These are phyloP conservation scores for Pseudocercospora musae DNA, from an alignment of 2,329 filamentous ascomycete genomes.

Conservation along the genomic window DNA sequence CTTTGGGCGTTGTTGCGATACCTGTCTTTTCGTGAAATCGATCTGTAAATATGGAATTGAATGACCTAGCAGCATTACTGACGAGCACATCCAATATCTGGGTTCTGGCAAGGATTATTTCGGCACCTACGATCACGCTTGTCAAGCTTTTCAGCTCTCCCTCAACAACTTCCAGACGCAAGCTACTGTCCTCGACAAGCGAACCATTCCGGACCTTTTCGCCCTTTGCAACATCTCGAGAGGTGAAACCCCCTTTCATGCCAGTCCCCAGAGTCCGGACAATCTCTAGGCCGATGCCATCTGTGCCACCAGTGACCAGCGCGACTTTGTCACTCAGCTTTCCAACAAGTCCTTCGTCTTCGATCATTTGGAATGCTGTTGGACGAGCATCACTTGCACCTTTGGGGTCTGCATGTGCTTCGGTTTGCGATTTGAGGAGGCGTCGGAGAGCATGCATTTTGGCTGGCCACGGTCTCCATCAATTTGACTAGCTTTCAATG, in stretches of 20 bases:
- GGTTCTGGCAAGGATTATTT: slow-evolving; percentile 17
- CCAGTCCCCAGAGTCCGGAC: slow-evolving; percentile 45
- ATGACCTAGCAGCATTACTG: slow-evolving; percentile 3
- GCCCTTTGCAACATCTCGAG: slow-evolving; percentile 34
- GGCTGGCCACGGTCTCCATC: not conserved
- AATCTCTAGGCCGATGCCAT: slow-evolving; percentile 44
- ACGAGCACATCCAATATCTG: slow-evolving; percentile 23
- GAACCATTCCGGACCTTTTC: slow-evolving; percentile 29
- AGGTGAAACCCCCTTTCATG: slow-evolving; percentile 42
- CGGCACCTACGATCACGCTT: slow-evolving; percentile 34
- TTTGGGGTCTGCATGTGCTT: not conserved
- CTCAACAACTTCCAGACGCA: slow-evolving; percentile 31
- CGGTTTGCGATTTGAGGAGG: not conserved
- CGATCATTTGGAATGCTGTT: slow-evolving; percentile 21
- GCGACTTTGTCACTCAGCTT: slow-evolving; percentile 36
- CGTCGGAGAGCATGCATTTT: not conserved
- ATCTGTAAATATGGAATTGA: slow-evolving; percentile 29
- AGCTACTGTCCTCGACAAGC: slow-evolving; percentile 28
- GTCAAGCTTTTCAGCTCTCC: slow-evolving; percentile 31
- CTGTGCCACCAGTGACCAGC: slow-evolving; percentile 42
- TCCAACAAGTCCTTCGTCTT: slow-evolving; percentile 21
- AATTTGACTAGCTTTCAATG: not conserved
- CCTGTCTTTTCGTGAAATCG: not conserved
- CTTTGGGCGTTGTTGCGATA: slow-evolving; percentile 40
- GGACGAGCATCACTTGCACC: slow-evolving; percentile 15